Conservation (phyloP, 2,329 filamentous ascomycete species). For the Ilyonectria sp. region DNA sequence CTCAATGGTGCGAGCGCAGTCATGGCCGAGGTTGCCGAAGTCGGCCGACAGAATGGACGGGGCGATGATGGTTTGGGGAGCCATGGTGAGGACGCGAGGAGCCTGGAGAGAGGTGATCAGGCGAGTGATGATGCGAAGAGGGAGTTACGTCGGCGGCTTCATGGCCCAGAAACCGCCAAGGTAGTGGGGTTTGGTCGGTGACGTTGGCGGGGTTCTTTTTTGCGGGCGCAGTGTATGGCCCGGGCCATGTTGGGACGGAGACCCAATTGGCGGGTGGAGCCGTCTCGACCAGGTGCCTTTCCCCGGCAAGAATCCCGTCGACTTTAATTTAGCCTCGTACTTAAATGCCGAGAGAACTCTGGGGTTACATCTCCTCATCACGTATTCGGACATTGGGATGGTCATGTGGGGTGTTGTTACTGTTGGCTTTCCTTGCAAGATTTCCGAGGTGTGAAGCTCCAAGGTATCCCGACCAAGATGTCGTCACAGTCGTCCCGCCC, state of each 20-base stretch:
- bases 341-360: not conserved
- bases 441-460: not conserved
- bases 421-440: not conserved
- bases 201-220: conserved; percentile 43
- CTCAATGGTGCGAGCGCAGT: conserved; percentile 88
- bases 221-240: conserved; percentile 12
- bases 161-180: conserved; percentile 25
- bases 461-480: not conserved
- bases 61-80: conserved; percentile 93
- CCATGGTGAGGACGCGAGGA: conserved; percentile 71
- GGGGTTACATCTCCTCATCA: not conserved
- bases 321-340: conserved; percentile 6
- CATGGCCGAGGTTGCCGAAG: conserved; percentile 89
- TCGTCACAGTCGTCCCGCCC: not conserved
- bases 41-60: conserved; percentile 98
- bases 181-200: conserved; percentile 42
- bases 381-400: not conserved
- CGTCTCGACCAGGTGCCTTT: not conserved
- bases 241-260: not conserved
- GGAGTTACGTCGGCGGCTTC: conserved; percentile 27
- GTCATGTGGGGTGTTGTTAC: not conserved
- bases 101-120: conserved; percentile 16
- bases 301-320: conserved; percentile 23
- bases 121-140: conserved; percentile 39
- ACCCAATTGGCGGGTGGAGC: conserved; percentile 7